A percentile compares a stretch with the other conserved stretches of the same genome.
phyloP scores from a whole-genome alignment of 352 stramenopile genomes.

The Pythium volutum region DNA sequence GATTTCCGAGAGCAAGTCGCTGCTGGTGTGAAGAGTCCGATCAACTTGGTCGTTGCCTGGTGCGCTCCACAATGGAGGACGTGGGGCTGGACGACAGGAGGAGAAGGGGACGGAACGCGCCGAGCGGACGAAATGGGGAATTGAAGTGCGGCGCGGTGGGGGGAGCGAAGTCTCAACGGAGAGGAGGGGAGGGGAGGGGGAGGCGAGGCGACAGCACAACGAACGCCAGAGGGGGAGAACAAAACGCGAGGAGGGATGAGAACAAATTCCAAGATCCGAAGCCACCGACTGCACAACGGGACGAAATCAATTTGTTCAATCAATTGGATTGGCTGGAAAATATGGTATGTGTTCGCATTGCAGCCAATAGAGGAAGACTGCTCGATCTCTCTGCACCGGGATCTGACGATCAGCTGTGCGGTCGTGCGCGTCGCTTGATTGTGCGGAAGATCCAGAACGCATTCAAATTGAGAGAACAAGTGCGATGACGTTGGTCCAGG shows the following conservation, averaged over 20 bases:
- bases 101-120: not conserved
- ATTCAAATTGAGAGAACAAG: no score
- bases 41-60: no score
- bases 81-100: not conserved
- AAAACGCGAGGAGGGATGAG: not conserved
- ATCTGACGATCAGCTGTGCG: slow-evolving; percentile 16
- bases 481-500: not conserved
- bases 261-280: slow-evolving; percentile 12
- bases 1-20: not conserved
- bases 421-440: slow-evolving; percentile 16
- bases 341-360: slow-evolving; percentile 11
- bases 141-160: slow-evolving; percentile 27
- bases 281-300: slow-evolving; percentile 10
- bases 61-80: no score
- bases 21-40: no score
- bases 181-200: slow-evolving; percentile 8
- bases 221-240: not conserved
- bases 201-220: not conserved
- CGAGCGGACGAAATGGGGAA: slow-evolving; percentile 16
- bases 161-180: not conserved
- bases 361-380: slow-evolving; percentile 10
- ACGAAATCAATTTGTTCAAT: slow-evolving; percentile 6
- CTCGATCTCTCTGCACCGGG: slow-evolving; percentile 11
- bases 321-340: slow-evolving; percentile 15
- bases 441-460: not conserved